Base-by-base conservation (phyloP, 495 filamentous ascomycete genomes). In the Penicillium fimorum region DNA sequence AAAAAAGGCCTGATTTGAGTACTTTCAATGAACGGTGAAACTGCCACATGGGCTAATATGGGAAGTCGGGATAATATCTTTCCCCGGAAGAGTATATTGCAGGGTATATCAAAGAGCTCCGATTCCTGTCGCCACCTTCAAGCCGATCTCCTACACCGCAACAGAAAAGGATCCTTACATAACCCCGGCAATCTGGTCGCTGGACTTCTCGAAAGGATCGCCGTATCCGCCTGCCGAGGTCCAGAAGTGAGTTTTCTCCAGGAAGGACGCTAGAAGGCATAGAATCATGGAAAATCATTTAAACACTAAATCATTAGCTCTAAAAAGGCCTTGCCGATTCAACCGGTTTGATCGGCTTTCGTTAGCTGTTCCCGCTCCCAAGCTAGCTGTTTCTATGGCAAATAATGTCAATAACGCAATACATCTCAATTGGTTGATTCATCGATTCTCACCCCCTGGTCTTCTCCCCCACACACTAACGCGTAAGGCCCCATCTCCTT, bases 401-500 rank as follows among this genome's bases (percentile, higher is more conserved):
- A 37, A 38, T 17, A 38, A 38, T 38, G n/a, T 8, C 35, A 38
- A 38, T 38, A 38, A 38, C 35, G 8, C 35, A 38, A 38, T 38
- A 17, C 35, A 37, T 17, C 17, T 38, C 33, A n/a, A 38, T 17
- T 38, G 35, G 35, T 53, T 17, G 40, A 44, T 44, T 44, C 17
- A 53, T 55, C 20, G 30, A 53, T 48, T 45, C 25, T 49, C 47
- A 18, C 44, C 56, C 56, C 57, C 48, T 45, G 24, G 43, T 46
- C 40, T 22, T 20, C 20, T 38, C 18, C 46, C 40, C 59, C 59
- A 61, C 25, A 27, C 59, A 61, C 50, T 37, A 61, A 61, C 59
- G 59, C 49, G 54, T 57, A 49, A 55, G 22, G 32, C 52, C 27
- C 57, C 52, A 38, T 51, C 38, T 52, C 35, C 49, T 42, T 18